Conservation (phyloP, 129 eudicot species). For the carrot (Daucus carota) region DH1_v3.0 NC_030382.2:50386001-50386500, state of each 20-base stretch:
- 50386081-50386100: constrained; percentile 41
- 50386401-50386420: too few species aligned
- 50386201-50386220: not conserved
- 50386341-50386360: too few species aligned
- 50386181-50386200: not conserved
- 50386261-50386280: not conserved
- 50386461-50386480: too few species aligned
- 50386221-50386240: not conserved
- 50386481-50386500: too few species aligned
- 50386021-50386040: constrained; percentile 71
- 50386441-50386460: too few species aligned
- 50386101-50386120: not conserved
- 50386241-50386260: too few species aligned
- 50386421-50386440: too few species aligned
- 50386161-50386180: not conserved
- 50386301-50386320: not conserved
- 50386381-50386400: too few species aligned
- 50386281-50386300: not conserved
- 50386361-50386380: too few species aligned
- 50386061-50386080: constrained; percentile 59
- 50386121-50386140: not conserved
- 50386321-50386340: too few species aligned
- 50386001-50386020: constrained; percentile 61
- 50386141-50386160: not conserved
- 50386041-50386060: constrained; percentile 88